Percentiles rank a stretch among this genome's conserved stretches.
These are phyloP conservation scores for Penicillium sp. DNA, from an alignment of 2,329 filamentous ascomycete species.

Conservation along the genomic window DNA sequence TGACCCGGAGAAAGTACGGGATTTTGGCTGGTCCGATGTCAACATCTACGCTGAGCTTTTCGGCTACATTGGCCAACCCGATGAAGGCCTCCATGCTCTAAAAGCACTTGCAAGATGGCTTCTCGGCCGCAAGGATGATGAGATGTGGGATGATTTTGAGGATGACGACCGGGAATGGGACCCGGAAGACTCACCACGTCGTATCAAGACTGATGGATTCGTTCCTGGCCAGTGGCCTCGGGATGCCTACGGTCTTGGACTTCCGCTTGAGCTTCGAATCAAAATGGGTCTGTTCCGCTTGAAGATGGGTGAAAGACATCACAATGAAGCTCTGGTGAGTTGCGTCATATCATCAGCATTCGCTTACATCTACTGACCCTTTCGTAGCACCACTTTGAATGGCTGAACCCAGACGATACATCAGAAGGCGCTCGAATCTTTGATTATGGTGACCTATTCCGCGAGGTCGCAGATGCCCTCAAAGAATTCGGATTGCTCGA, in stretches of 20 bases:
- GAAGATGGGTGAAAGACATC: slow-evolving; percentile 59
- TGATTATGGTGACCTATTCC: slow-evolving; percentile 75
- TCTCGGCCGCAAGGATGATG: slow-evolving; percentile 69
- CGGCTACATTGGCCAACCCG: slow-evolving; percentile 60
- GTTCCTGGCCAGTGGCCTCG: slow-evolving; percentile 52
- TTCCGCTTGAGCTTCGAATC: slow-evolving; percentile 78
- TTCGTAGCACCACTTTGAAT: slow-evolving; percentile 61
- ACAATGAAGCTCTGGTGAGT: slow-evolving; percentile 71
- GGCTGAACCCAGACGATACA: slow-evolving; percentile 64
- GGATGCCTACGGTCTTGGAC: slow-evolving; percentile 65
- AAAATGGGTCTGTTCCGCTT: slow-evolving; percentile 84
- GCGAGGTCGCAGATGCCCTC: slow-evolving; percentile 64
- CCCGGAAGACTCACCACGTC: slow-evolving; percentile 63
- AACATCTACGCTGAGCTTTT: slow-evolving; percentile 83
- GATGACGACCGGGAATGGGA: slow-evolving; percentile 91
- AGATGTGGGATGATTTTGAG: slow-evolving; percentile 70
- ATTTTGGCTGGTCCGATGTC: slow-evolving; percentile 73
- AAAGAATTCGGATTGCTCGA: slow-evolving; percentile 50
- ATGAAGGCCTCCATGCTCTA: slow-evolving; percentile 65
- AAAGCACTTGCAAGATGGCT: slow-evolving; percentile 78
- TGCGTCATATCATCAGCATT: neutral
- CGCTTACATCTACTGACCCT: slow-evolving; percentile 7
- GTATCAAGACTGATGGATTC: slow-evolving; percentile 62
- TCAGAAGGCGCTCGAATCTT: slow-evolving; percentile 52
- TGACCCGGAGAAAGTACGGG: slow-evolving; percentile 44